Conservation (phyloP, 768 basidiomycete genomes). For the Infundibulicybe gibba region DNA sequence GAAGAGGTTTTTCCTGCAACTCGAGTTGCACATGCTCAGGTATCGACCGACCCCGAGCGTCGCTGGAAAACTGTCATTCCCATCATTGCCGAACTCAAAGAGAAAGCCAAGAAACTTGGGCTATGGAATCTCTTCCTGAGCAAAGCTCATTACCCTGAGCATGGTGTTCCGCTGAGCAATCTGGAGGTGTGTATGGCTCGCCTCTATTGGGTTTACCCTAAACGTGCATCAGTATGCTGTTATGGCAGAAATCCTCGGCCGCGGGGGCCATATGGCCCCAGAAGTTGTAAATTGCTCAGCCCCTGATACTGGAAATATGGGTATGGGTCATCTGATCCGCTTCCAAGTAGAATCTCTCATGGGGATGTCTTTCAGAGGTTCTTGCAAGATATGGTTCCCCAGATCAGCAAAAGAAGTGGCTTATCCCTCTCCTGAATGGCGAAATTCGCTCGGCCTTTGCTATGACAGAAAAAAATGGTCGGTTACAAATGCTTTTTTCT, state of each 20-base stretch:
- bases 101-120: conserved; percentile 81
- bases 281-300: conserved; percentile 93
- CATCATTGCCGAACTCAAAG: conserved; percentile 80
- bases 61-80: conserved; percentile 87
- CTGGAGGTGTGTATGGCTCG: conserved; percentile 63
- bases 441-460: conserved; percentile 93
- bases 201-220: neutral
- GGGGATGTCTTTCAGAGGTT: conserved; percentile 63
- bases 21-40: conserved; percentile 73
- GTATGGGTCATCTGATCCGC: conserved; percentile 33
- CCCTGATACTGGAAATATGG: conserved; percentile 98
- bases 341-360: conserved; percentile 2
- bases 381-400: conserved; percentile 91
- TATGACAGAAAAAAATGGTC: conserved; percentile 95
- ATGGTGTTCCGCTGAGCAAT: conserved; percentile 88
- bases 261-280: conserved; percentile 76
- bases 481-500: conserved; percentile 6
- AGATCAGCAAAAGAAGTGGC: conserved; percentile 89
- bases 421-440: conserved; percentile 83
- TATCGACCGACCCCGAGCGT: conserved; percentile 67
- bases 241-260: conserved; percentile 94
- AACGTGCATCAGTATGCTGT: conserved; percentile 72
- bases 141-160: conserved; percentile 87
- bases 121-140: conserved; percentile 98
- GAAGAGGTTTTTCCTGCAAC: conserved; percentile 85